Evolutionary conservation across 176 grass and related monocot species (phyloP).

Genomic region (Zizania latifolia): DNA sequence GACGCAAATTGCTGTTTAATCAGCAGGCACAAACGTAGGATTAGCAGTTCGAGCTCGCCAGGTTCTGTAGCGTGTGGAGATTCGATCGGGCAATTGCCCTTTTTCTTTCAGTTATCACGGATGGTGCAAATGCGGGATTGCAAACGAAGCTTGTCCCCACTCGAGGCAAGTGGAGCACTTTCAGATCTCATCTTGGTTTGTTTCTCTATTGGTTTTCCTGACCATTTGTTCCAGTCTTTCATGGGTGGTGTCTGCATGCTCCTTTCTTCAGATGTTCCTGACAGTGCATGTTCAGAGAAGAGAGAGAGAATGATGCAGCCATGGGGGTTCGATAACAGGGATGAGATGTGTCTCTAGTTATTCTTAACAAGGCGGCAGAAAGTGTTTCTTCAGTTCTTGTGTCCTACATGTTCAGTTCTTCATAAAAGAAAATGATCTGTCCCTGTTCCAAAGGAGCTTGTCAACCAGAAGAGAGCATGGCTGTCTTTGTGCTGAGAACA

Average conservation of each 20-base stretch:
- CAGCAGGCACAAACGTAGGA: neutral
- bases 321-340: neutral
- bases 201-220: neutral
- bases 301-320: neutral
- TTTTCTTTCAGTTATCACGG: neutral
- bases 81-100: neutral
- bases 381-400: neutral
- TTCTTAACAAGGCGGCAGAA: neutral
- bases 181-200: conserved; percentile 25
- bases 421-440: neutral
- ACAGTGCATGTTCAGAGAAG: neutral
- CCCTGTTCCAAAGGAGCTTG: neutral
- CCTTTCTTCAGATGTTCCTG: neutral
- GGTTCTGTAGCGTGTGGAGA: neutral
- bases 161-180: neutral
- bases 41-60: neutral
- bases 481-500: neutral
- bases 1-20: neutral
- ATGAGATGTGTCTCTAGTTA: neutral
- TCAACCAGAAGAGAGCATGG: neutral
- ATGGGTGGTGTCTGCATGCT: neutral
- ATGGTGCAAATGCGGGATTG: neutral
- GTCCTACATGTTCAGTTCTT: neutral
- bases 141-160: neutral
- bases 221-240: neutral